phyloP scores from a whole-genome alignment of 2,329 filamentous ascomycete genomes.

The Penicillium sp. region DNA sequence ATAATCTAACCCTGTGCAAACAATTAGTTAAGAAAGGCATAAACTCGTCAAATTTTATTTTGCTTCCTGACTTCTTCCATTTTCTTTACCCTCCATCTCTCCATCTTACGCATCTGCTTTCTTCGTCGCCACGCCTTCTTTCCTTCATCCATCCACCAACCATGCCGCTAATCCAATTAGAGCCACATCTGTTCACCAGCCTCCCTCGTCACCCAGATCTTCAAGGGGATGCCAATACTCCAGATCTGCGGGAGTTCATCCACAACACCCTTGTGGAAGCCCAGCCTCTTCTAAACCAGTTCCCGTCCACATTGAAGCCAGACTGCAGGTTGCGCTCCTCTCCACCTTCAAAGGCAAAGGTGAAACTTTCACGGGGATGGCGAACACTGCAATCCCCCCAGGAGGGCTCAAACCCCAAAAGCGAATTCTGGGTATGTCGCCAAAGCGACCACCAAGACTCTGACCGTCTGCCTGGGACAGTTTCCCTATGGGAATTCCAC shows the following conservation, averaged over 20 bases:
- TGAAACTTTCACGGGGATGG: conserved; percentile 22
- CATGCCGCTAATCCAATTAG: conserved; percentile 22
- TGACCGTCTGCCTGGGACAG: conserved; percentile 24
- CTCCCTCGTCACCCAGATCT: conserved; percentile 27
- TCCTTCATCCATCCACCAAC: not conserved
- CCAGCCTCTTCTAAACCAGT: conserved; percentile 21
- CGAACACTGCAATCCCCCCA: conserved; percentile 6
- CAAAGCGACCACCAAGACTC: conserved; percentile 30
- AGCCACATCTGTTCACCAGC: conserved; percentile 23
- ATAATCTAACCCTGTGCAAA: not conserved
- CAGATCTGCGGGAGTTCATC: conserved; percentile 19
- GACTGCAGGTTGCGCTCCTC: conserved; percentile 24
- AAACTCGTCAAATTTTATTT: not conserved
- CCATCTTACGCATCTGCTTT: not conserved
- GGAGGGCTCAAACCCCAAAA: not conserved
- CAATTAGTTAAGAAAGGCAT: not conserved
- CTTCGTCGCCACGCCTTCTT: not conserved
- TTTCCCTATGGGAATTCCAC: conserved; percentile 34
- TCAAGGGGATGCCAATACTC: not conserved
- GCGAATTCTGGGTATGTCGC: conserved; percentile 37
- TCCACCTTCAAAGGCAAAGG: conserved; percentile 23
- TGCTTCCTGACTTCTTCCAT: not conserved
- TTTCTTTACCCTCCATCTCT: not conserved
- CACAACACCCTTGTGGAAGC: conserved; percentile 23
- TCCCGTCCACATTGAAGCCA: conserved; percentile 22